phyloP scores from a whole-genome alignment of 2,329 filamentous ascomycete genomes.

The Plectosphaerella sp. region DNA sequence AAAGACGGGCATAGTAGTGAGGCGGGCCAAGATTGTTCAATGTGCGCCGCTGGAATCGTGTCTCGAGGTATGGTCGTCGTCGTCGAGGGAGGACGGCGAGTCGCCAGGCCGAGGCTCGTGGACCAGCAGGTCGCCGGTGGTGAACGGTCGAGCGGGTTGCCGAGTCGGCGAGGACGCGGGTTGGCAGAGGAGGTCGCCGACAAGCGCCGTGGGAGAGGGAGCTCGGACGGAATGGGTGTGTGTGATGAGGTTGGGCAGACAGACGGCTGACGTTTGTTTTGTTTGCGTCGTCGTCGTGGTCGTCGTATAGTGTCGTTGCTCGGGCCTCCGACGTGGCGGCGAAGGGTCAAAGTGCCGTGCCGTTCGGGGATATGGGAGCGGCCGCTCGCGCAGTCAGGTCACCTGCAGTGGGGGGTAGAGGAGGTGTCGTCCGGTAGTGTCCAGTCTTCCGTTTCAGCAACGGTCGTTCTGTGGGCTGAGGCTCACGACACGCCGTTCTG shows the following conservation, averaged over 20 bases:
- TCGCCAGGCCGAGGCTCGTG: not conserved
- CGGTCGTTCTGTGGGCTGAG: no score
- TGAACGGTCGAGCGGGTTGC: conserved; percentile 18
- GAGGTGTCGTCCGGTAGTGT: no score
- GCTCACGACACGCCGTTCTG: no score
- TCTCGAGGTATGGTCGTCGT: not conserved
- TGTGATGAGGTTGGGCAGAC: not conserved
- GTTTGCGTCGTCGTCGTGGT: not conserved
- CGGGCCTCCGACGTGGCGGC: not conserved
- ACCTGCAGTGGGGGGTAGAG: no score
- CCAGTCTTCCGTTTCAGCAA: no score
- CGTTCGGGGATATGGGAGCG: no score
- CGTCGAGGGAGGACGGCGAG: not conserved
- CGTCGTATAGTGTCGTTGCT: not conserved
- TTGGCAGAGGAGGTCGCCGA: not conserved
- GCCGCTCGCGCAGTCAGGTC: no score
- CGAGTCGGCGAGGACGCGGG: conserved; percentile 3
- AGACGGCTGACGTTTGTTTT: not conserved
- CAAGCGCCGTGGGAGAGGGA: not conserved
- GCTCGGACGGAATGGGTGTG: not conserved
- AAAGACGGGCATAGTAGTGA: not conserved
- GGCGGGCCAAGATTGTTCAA: not conserved
- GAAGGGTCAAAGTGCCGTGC: not conserved
- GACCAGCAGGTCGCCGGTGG: no score
- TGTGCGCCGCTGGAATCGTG: no score